A percentile compares a stretch with the other conserved stretches of the same genome.
phyloP scores from a whole-genome alignment of 805 yeast genomes.

The Ascoidea asiatica region DNA sequence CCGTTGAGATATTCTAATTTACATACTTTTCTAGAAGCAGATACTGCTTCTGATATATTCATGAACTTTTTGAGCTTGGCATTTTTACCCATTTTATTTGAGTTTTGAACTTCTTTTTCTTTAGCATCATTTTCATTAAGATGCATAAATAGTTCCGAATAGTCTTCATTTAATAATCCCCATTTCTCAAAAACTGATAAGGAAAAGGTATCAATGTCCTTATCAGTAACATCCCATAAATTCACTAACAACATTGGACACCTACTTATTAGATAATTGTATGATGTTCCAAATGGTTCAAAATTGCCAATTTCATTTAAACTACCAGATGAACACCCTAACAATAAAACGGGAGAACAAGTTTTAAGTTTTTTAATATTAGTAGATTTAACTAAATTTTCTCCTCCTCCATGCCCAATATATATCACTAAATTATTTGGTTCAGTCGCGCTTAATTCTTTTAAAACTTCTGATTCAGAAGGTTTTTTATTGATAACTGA shows the following conservation, averaged over 20 bases:
- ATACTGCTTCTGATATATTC: constrained; percentile 43
- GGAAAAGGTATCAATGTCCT: constrained; percentile 79
- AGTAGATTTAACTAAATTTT: constrained; percentile 53
- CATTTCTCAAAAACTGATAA: constrained; percentile 44
- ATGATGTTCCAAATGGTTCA: constrained; percentile 66
- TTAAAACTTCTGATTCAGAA: constrained; percentile 33
- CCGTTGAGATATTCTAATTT: constrained; percentile 70
- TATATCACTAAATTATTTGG: constrained; percentile 59
- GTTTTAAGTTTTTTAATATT: constrained; percentile 37
- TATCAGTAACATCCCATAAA: constrained; percentile 95
- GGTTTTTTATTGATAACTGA: constrained; percentile 49
- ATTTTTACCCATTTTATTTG: neutral
- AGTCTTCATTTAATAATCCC: constrained; percentile 33
- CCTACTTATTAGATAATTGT: constrained; percentile 67
- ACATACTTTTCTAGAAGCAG: constrained; percentile 52
- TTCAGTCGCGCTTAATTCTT: constrained; percentile 25
- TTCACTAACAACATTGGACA: constrained; percentile 75
- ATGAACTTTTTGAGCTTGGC: no score
- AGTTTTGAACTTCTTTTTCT: neutral
- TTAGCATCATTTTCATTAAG: neutral
- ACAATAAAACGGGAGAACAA: constrained; percentile 31
- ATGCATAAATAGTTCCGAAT: constrained; percentile 12
- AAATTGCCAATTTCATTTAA: constrained; percentile 42
- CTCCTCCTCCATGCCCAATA: constrained; percentile 97
- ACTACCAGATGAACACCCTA: constrained; percentile 88